phyloP scores from a whole-genome alignment of 139 green algal species.

The Tetradesmus obliquus region DNA sequence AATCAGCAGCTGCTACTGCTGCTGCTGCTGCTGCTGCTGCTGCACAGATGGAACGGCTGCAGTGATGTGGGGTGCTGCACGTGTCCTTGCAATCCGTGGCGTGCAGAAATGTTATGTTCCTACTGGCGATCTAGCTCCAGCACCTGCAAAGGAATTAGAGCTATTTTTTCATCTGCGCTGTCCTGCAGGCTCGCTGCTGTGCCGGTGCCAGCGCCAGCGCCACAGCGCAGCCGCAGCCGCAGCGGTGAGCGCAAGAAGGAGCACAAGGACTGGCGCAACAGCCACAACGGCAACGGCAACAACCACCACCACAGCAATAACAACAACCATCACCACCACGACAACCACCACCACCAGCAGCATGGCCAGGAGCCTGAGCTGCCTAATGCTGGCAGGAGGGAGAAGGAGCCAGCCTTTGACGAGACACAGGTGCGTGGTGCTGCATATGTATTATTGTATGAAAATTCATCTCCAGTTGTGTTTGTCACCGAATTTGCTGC shows the following conservation, averaged over 20 bases:
- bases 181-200: not conserved
- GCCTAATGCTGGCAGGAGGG: slow-evolving; percentile 32
- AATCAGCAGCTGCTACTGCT: not conserved
- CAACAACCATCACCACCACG: not conserved
- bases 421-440: slow-evolving; percentile 22
- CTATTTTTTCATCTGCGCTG: not conserved
- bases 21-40: slow-evolving; percentile 6
- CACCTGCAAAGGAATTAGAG: no score
- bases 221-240: not conserved
- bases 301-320: not conserved
- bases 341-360: slow-evolving; percentile 21
- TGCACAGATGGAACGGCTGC: not conserved
- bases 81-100: no score
- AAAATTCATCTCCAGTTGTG: not conserved
- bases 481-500: not conserved
- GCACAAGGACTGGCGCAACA: not conserved
- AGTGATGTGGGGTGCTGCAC: no score
- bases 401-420: slow-evolving; percentile 26
- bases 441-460: not conserved
- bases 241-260: slow-evolving; percentile 2
- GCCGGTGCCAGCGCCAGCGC: not conserved
- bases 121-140: no score
- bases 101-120: no score
- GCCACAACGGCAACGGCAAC: not conserved
- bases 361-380: slow-evolving; percentile 25